Percentiles rank a stretch among this genome's conserved stretches.
Evolutionary conservation across 2,329 filamentous ascomycete species (phyloP).

Genomic region (Fusarium incarnatum): DNA sequence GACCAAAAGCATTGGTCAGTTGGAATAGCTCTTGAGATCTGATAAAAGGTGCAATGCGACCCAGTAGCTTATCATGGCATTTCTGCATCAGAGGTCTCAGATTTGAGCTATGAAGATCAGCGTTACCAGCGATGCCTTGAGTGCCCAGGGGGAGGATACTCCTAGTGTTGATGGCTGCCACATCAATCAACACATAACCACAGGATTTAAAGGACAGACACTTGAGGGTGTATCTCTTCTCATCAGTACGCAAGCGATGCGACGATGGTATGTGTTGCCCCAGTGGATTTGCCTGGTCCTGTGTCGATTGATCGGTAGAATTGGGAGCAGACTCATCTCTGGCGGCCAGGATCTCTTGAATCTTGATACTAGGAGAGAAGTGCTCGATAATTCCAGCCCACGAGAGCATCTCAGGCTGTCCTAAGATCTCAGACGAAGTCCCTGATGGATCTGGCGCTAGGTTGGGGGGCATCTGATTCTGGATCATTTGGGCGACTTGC

Average conservation of each 20-base stretch:
- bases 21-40: conserved; percentile 45
- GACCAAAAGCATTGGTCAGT: conserved; percentile 50
- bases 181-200: conserved; percentile 65
- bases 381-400: conserved; percentile 59
- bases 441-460: conserved; percentile 6
- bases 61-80: conserved; percentile 53
- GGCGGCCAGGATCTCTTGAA: conserved; percentile 41
- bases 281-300: conserved; percentile 21
- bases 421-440: conserved; percentile 27
- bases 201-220: conserved; percentile 68
- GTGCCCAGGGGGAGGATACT: conserved; percentile 47
- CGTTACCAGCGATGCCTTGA: conserved; percentile 39
- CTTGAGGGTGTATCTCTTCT: conserved; percentile 49
- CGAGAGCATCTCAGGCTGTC: conserved; percentile 50
- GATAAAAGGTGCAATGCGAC: conserved; percentile 50
- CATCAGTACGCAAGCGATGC: conserved; percentile 42
- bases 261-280: conserved; percentile 41
- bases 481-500: background rate
- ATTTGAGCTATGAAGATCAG: conserved; percentile 41
- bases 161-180: conserved; percentile 52
- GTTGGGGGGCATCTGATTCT: background rate
- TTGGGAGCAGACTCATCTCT: conserved; percentile 8
- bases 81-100: conserved; percentile 51
- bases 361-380: conserved; percentile 54
- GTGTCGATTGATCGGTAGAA: background rate